Conservation (phyloP, 164 flowering plant species). For the Malania oleifera region DNA sequence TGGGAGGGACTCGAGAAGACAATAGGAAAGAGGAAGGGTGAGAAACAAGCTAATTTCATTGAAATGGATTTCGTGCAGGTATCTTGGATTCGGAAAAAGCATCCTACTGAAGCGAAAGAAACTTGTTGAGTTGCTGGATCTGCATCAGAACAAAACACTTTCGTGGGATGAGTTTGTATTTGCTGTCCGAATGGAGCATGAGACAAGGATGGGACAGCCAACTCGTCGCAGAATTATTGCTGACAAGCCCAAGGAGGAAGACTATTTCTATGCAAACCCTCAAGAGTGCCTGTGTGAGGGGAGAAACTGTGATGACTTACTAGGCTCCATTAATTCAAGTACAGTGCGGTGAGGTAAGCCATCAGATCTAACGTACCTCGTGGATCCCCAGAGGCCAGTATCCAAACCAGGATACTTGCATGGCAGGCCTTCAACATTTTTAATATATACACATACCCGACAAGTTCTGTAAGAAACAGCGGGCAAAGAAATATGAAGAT, state of each 20-base stretch:
- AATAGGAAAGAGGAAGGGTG: too few relatives aligned
- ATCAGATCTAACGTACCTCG: not conserved
- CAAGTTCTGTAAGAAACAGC: slow-evolving; percentile 17
- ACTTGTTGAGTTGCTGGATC: slow-evolving; percentile 71
- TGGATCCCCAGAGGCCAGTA: not conserved
- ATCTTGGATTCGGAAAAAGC: slow-evolving; percentile 72
- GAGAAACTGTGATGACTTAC: slow-evolving; percentile 35
- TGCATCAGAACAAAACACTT: slow-evolving; percentile 69
- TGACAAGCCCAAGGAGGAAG: slow-evolving; percentile 96
- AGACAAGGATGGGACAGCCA: slow-evolving; percentile 64
- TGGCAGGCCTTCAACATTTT: not conserved
- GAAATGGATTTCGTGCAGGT: slow-evolving; percentile 40
- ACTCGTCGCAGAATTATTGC: slow-evolving; percentile 41
- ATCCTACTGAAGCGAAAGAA: slow-evolving; percentile 58
- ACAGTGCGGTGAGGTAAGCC: slow-evolving; percentile 6
- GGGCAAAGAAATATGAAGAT: slow-evolving; percentile 3
- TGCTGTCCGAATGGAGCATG: slow-evolving; percentile 53
- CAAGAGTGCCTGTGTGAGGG: slow-evolving; percentile 77
- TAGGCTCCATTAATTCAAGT: slow-evolving; percentile 20
- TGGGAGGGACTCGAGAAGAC: too few relatives aligned
- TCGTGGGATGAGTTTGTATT: slow-evolving; percentile 62
- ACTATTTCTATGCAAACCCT: slow-evolving; percentile 93
- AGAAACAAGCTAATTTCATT: not conserved
- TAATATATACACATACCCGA: slow-evolving; percentile 12
- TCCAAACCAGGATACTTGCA: not conserved